Evolutionary conservation across 1,139 yeast genomes (phyloP), one percentile per base, ranked within the genome.

Genomic region (Diutina ranongensis): DNA sequence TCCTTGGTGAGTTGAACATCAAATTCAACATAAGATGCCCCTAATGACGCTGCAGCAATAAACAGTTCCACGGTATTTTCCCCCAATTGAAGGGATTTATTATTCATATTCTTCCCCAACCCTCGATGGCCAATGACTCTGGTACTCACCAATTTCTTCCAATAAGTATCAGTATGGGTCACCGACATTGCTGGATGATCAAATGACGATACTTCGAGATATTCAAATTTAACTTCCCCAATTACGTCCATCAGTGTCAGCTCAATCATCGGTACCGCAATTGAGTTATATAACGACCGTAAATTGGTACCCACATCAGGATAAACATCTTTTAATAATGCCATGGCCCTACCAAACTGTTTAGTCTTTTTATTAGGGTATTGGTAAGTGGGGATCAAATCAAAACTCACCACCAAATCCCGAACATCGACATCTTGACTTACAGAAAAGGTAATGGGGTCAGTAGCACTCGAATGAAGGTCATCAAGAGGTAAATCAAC

Each of bases 1-100:
- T 92, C 97, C 58, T 88, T 88, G n/a, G 98, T 92, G 53, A 92
- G 68, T 61, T 92, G 98, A 35, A 92, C 97, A 62, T 92, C 98
- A 60, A 92, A 92, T 62, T 92, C 98, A 46, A 94, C 97, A 56
- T 83, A 83, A 1, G 88, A 80, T 1, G 92, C 92, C 35, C 98
- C 98, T 53, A 92, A 68, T 3, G 95, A 88, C 0, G 97, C 96
- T 0, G 98, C 98, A 10, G 96, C 95, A 58, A 92, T 85, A 54
- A 92, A 92, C 1, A 95, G 85, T 58, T 89, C 97, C 33, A 92
- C 84, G 0, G 98, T 92, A 58, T 92, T 92, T 58, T 92, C 98
- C 40, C 98, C 98, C 50, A 92, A 70, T 63, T 92, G 98, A 57
- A 92, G 71, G 4, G 95, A 84, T 52, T 78, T 80, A 46, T 82